Evolutionary conservation across 805 yeast species (phyloP).

Genomic region (Ogataea haglerorum): DNA sequence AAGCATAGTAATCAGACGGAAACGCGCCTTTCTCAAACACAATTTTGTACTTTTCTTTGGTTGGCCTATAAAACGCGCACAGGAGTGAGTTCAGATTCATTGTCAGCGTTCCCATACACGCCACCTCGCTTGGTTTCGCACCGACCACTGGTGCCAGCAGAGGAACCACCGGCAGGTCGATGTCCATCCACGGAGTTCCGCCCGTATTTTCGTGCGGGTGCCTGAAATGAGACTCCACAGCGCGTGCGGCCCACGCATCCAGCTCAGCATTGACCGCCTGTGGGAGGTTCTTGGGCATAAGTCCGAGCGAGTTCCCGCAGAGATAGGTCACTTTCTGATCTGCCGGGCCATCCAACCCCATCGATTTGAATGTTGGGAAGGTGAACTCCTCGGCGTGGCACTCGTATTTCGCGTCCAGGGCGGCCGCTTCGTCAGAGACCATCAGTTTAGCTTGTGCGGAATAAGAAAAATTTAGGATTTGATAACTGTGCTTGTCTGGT

Average conservation of each 20-base stretch:
- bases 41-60: slow-evolving; percentile 57
- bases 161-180: slow-evolving; percentile 73
- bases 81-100: slow-evolving; percentile 74
- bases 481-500: not conserved
- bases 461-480: not conserved
- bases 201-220: slow-evolving; percentile 50
- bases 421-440: not conserved
- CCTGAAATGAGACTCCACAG: slow-evolving; percentile 80
- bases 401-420: slow-evolving; percentile 39
- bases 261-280: slow-evolving; percentile 61
- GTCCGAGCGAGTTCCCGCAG: slow-evolving; percentile 92
- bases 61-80: slow-evolving; percentile 71
- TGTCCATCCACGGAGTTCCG: slow-evolving; percentile 74
- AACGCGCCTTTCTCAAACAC: slow-evolving; percentile 84
- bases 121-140: slow-evolving; percentile 72
- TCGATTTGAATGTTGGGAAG: slow-evolving; percentile 62
- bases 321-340: slow-evolving; percentile 50
- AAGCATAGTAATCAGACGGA: slow-evolving; percentile 89
- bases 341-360: slow-evolving; percentile 43
- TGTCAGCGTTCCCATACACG: slow-evolving; percentile 84
- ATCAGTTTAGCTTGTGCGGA: not conserved
- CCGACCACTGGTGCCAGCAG: slow-evolving; percentile 74
- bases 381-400: slow-evolving; percentile 46
- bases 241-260: slow-evolving; percentile 77
- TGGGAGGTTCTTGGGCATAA: slow-evolving; percentile 71